Evolutionary conservation across 2,329 filamentous ascomycete species (phyloP), one percentile per base, ranked within the genome.

Genomic region (Aspergillus novofumigatus): DNA sequence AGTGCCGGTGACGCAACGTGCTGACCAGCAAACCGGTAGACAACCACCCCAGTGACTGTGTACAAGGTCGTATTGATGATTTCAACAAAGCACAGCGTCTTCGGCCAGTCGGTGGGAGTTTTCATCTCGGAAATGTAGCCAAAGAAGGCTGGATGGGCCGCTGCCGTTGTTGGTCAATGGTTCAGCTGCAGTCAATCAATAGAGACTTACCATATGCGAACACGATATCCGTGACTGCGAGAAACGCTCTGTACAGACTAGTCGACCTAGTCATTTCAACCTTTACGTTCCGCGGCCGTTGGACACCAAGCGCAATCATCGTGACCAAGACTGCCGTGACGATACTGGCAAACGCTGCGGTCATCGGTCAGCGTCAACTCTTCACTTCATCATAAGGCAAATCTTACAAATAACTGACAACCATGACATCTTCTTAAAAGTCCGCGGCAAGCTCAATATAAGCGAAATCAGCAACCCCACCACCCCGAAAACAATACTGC

Each of bases 131-230:
- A 78, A 60, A 86, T 83, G 68, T 89, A 83, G 60, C 77, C 78
- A 70, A 88, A 88, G 75, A 88, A 89, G 60, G 83, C 84, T 17
- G 85, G 81, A 65, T 87, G 84, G 20, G 83, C 84, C 44, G 74
- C 76, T 62, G 59, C 38, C 32, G 32, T 51, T 21, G 48, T 55
- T 28, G 42, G 51, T 38, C 51, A 35, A 35, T 53, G 10, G n/a
- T n/a, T 49, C 20, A 49, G 10, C 45, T 26, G 67, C 62, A 72
- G 66, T 41, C 64, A 60, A 48, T 66, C 65, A 58, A 69, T 64
- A 59, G 67, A 60, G 67, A 64, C 56, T 69, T 66, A 77, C 84
- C 77, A 73, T 86, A 90, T 53, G 87, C 86, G 59, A 90, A 84
- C 49, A 88, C 78, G 57, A 90, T 89, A 72, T 89, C 89, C 62